phyloP scores from a whole-genome alignment of 192 early-diverging fungal genomes.

The Piromyces sp. region DNA sequence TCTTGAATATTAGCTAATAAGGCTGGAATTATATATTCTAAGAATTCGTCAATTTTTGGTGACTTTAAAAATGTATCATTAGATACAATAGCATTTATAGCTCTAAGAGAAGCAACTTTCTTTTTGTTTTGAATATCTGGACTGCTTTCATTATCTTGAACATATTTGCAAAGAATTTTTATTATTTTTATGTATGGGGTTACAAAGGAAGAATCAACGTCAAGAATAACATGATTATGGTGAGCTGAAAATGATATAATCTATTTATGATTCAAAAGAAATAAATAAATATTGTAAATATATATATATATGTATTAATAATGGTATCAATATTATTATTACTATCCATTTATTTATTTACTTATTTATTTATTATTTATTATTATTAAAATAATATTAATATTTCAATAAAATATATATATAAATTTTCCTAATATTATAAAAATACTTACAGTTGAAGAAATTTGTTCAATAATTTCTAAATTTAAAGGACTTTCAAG shows the following conservation, averaged over 20 bases:
- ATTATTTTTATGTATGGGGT: conserved; percentile 2
- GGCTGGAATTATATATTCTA: conserved; percentile 13
- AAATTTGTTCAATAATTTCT: conserved; percentile 39
- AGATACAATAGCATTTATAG: conserved; percentile 12
- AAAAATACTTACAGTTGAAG: conserved; percentile 38
- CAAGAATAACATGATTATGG: not conserved
- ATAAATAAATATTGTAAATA: no score
- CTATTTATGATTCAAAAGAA: no score
- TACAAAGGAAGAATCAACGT: not conserved
- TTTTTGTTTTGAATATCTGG: conserved; percentile 2
- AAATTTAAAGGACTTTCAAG: conserved; percentile 28
- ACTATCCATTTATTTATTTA: no score
- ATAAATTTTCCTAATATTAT: no score
- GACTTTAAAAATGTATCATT: conserved; percentile 10
- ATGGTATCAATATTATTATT: no score
- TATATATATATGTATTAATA: no score
- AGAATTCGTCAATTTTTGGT: conserved; percentile 6
- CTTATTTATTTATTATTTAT: no score
- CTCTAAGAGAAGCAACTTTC: conserved; percentile 17
- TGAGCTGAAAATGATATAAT: not conserved
- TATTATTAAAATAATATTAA: no score
- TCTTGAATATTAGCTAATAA: conserved; percentile 15
- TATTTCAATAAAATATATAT: no score
- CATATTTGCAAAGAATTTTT: conserved; percentile 3
- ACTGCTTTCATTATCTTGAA: conserved; percentile 16